These are phyloP conservation scores for Boechera divaricarpa DNA, from an alignment of 345 rosid species.

Conservation along the genomic window DNA sequence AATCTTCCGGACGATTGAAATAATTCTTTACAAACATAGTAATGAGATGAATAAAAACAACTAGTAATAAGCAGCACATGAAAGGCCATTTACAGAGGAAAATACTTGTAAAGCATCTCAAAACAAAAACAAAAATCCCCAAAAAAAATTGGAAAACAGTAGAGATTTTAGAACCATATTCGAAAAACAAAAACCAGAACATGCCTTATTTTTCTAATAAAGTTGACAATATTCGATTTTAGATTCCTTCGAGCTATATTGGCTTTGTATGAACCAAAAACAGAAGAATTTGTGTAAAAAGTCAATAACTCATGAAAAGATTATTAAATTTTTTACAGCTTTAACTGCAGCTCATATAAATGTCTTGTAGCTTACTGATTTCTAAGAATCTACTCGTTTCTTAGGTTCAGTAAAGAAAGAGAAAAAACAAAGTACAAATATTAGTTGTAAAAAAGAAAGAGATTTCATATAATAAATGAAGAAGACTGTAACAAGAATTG, in stretches of 20 bases:
- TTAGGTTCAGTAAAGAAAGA: conserved; percentile 38
- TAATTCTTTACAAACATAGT: background rate
- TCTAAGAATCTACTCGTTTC: conserved; percentile 32
- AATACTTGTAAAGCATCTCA: conserved; percentile 16
- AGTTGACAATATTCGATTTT: background rate
- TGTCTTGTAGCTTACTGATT: conserved; percentile 36
- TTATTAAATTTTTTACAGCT: background rate
- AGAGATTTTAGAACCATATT: conserved; percentile 29
- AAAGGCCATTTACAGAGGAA: conserved; percentile 17
- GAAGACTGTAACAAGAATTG: conserved; percentile 41
- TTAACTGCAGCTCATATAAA: conserved; percentile 24
- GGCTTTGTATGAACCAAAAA: conserved; percentile 1
- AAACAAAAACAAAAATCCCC: background rate
- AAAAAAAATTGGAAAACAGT: background rate
- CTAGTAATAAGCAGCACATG: conserved; percentile 34
- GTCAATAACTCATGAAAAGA: background rate
- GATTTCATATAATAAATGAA: conserved; percentile 38
- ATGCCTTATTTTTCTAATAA: conserved; percentile 7
- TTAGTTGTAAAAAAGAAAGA: conserved; percentile 37
- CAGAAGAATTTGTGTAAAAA: background rate
- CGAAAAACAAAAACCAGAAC: conserved; percentile 17
- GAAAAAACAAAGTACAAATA: conserved; percentile 29
- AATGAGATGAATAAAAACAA: background rate
- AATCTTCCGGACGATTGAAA: conserved; percentile 34
- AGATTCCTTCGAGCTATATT: conserved; percentile 13